Base-by-base conservation (phyloP, 2,329 filamentous ascomycete species). In the Apiospora arundinis region DNA sequence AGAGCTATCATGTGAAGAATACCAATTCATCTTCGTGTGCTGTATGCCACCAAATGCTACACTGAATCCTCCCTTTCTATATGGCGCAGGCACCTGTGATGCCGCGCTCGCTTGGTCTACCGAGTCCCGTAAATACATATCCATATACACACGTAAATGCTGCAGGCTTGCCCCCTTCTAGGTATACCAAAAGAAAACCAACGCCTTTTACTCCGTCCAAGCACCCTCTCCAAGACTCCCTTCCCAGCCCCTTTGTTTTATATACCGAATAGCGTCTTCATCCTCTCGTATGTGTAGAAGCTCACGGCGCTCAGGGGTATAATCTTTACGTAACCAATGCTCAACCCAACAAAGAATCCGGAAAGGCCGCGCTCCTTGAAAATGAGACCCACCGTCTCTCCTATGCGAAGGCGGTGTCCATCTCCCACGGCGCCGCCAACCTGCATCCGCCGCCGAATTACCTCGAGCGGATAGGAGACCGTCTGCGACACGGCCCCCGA, bases 341-440 rank as follows among this genome's bases (percentile, higher is more conserved):
- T 94, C 80, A 99, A 83, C 0, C 96, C 96, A 14, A 98, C 92
- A 81, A 94, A 99, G 84, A 97, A 98, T 0, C 96, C 96, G 68
- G 88, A 87, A 72, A 92, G 82, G 0, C 96, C 96, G 71, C 87
- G 88, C 82, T 98, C 94, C 65, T 87, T 84, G 75, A 91, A 91
- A 74, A 99, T 96, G 79, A 91, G 88, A 74, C 83, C 84, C 3
- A 91, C 91, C 0, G 95, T 97, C 83, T 98, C 95, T 21, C 85
- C 84, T 74, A 99, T 93, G 68, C 91, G 87, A 65, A 97, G 82
- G 65, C 93, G 86, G 76, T 90, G 93, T 0, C 95, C 95, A 80
- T 98, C 95, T 1, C 96, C 96, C 0, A 98, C 94, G 0, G 95
- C 95, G 14, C 95, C 96, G 67, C 94, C 93, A 18, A 99, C 96